Evolutionary conservation across 2,329 filamentous ascomycete species (phyloP).

Genomic region (Penicillium sp.): DNA sequence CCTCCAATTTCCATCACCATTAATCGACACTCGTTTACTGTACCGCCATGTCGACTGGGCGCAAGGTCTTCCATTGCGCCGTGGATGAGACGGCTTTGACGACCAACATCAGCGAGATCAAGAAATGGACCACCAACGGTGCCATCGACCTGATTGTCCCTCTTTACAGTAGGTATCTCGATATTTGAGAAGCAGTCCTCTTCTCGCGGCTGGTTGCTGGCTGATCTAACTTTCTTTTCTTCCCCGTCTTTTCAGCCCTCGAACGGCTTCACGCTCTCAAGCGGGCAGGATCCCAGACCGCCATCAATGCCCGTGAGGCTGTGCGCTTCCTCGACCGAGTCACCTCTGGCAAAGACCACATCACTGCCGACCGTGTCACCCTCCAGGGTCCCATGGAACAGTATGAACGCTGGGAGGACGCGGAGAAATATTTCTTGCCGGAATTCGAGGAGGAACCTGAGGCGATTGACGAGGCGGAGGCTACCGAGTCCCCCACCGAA

Average conservation of each 20-base stretch:
- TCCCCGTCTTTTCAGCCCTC: constrained; percentile 38
- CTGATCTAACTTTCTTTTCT: constrained; percentile 13
- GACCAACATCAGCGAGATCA: constrained; percentile 56
- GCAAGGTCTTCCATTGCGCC: constrained; percentile 55
- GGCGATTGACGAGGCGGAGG: constrained; percentile 21
- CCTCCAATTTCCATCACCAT: neutral
- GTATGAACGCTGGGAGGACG: constrained; percentile 50
- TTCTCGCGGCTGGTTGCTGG: constrained; percentile 4
- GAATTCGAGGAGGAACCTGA: constrained; percentile 47
- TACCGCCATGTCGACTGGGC: constrained; percentile 43
- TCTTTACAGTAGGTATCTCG: constrained; percentile 49
- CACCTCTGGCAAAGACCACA: constrained; percentile 50
- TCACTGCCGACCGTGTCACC: constrained; percentile 45
- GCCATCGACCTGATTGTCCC: constrained; percentile 54
- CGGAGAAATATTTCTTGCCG: constrained; percentile 48
- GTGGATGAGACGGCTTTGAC: constrained; percentile 56
- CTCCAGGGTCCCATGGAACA: constrained; percentile 55
- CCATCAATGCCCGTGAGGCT: constrained; percentile 54
- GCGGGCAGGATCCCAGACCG: constrained; percentile 49
- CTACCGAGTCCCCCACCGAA: constrained; percentile 23
- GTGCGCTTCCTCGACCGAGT: constrained; percentile 55
- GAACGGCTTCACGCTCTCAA: constrained; percentile 50
- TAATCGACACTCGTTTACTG: constrained; percentile 27
- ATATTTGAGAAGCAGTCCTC: neutral
- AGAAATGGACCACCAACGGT: constrained; percentile 54